Evolutionary conservation across 768 basidiomycete species (phyloP), one percentile per base, ranked within the genome.

Genomic region (Leucocoprinus leucothites): DNA sequence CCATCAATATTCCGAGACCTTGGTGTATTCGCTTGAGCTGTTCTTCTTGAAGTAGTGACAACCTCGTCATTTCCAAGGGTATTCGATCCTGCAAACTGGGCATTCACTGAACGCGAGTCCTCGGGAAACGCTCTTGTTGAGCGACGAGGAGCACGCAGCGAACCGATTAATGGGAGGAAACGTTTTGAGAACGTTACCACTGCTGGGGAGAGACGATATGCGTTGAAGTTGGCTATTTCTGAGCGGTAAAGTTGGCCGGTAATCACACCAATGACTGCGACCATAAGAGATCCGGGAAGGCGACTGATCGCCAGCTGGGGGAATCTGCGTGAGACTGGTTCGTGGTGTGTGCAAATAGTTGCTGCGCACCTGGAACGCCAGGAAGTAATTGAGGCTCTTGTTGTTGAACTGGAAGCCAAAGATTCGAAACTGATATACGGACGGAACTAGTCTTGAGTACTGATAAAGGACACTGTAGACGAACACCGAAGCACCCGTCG

Each of bases 381-480:
- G 70, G 19, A 88, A 63, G 65, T 93, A 93, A 9, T 75, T 72
- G 63, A 87, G 82, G 40, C 81, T 77, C 67, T 95, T 94, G 78
- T 89, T 92, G 60, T 78, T 87, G 52, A 92, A 70, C 9, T 83
- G 70, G 18, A 93, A 58, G 2, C 87, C 88, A 61, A 92, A 89
- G 24, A 95, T 77, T 25, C 82, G 79, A 68, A 89, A 91, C 43
- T 76, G 77, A 70, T 95, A 96, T 1, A 82, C 76, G 0, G 84
- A 70, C 1, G 94, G 94, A 1, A 94, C 84, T 40, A 91, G 79
- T 41, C 91, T 73, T 49, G 82, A 82, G 68, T 90, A 89, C 64
- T 95, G 92, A 67, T 93, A 95, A 25, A 95, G 64, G 35, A 91
- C 79, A 67, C 80, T 86, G 77, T 94, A 94, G 21, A 91, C 64